Percentiles rank a stretch among this genome's conserved stretches.
Conservation (phyloP, 169 alveolate species). For the Fabrea salina region DNA sequence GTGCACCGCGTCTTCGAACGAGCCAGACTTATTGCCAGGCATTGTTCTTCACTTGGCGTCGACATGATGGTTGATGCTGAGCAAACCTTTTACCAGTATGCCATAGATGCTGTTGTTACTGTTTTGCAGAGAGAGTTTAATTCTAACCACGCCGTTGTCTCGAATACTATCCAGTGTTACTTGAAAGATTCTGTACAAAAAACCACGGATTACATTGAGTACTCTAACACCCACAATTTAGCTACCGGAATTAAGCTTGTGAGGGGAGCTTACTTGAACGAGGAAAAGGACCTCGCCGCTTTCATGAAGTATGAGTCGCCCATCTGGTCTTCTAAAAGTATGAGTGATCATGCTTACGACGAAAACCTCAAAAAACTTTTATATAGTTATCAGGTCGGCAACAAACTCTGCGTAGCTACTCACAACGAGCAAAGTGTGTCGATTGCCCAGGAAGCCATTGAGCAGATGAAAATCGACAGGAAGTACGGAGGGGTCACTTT, state of each 20-base stretch:
- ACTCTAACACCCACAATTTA: slow-evolving; percentile 38
- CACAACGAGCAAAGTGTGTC: slow-evolving; percentile 56
- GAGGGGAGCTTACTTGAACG: slow-evolving; percentile 81
- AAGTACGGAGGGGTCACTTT: slow-evolving; percentile 36
- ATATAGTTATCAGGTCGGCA: not conserved
- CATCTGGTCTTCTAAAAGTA: slow-evolving; percentile 43
- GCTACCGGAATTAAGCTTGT: slow-evolving; percentile 64
- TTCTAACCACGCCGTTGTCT: slow-evolving; percentile 37
- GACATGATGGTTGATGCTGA: slow-evolving; percentile 67
- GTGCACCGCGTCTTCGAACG: not conserved
- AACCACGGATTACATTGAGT: slow-evolving; percentile 39
- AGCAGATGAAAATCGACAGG: not conserved
- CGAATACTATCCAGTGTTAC: slow-evolving; percentile 64
- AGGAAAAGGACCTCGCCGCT: slow-evolving; percentile 63
- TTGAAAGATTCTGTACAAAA: slow-evolving; percentile 39
- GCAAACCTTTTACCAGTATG: slow-evolving; percentile 53
- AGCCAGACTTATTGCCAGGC: not conserved
- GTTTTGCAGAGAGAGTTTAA: slow-evolving; percentile 37
- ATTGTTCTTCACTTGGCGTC: not conserved
- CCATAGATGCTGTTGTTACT: slow-evolving; percentile 44
- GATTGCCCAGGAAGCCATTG: slow-evolving; percentile 37
- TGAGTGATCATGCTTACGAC: slow-evolving; percentile 56
- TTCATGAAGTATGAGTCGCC: slow-evolving; percentile 52
- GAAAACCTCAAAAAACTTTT: slow-evolving; percentile 29
- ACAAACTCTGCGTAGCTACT: slow-evolving; percentile 49